Percentiles rank a stretch among this genome's conserved stretches.
phyloP scores from a whole-genome alignment of 805 yeast species.

The Saccharomycopsis malanga region DNA sequence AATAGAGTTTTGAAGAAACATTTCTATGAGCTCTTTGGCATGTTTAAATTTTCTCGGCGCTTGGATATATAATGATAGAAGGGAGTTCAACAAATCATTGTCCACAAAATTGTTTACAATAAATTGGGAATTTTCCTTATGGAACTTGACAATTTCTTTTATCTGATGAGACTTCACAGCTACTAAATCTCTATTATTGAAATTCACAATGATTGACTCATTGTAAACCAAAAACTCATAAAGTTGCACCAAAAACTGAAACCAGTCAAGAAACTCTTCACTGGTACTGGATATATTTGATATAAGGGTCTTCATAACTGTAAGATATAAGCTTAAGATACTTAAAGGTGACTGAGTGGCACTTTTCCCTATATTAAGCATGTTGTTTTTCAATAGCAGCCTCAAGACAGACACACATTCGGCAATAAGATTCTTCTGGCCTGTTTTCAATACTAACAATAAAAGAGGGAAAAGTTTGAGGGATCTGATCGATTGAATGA shows the following conservation, averaged over 20 bases:
- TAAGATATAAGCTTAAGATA: constrained; percentile 5
- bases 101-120: constrained; percentile 5
- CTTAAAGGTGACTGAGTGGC: not conserved
- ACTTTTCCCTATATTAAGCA: constrained; percentile 5
- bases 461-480: constrained; percentile 11
- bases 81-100: constrained; percentile 9
- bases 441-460: too few species aligned
- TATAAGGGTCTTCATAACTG: not conserved
- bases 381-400: not conserved
- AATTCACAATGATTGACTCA: constrained; percentile 1
- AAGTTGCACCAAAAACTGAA: not conserved
- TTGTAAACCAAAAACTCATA: constrained; percentile 10
- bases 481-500: constrained; percentile 1
- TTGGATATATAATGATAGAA: too few species aligned
- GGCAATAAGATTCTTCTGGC: not conserved
- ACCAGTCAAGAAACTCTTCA: too few species aligned
- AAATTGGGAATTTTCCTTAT: constrained; percentile 18
- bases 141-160: constrained; percentile 19
- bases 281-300: not conserved
- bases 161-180: constrained; percentile 7
- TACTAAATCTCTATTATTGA: constrained; percentile 5
- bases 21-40: too few species aligned
- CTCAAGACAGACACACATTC: not conserved
- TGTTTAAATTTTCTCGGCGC: too few species aligned
- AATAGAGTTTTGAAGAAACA: constrained; percentile 14